Percentiles rank a stretch among this genome's conserved stretches.
Conservation (phyloP, 78 protist genomes). For the Mastigamoeba balamuthi region DNA sequence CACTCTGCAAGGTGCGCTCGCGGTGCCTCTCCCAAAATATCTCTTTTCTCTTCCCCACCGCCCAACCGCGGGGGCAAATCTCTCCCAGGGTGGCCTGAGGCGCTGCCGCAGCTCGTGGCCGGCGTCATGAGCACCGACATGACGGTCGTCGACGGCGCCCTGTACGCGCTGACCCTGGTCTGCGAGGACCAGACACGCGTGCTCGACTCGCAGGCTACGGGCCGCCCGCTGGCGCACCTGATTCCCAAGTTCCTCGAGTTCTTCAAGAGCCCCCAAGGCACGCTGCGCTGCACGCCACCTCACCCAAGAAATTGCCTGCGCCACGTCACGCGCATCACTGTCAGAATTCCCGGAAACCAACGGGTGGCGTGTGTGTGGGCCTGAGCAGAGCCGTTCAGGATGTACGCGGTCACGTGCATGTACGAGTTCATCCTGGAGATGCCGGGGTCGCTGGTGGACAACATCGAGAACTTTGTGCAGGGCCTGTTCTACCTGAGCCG, state of each 20-base stretch:
- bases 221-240: conserved; percentile 18
- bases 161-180: conserved; percentile 21
- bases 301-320: too few species aligned
- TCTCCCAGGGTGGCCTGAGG: too few species aligned
- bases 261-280: conserved; percentile 4
- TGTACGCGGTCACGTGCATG: conserved; percentile 17
- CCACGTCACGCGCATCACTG: too few species aligned
- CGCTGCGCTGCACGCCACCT: too few species aligned
- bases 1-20: too few species aligned
- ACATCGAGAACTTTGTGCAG: conserved; percentile 16
- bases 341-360: too few species aligned
- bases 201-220: conserved; percentile 6
- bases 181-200: conserved; percentile 33
- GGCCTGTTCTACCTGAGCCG: conserved; percentile 32
- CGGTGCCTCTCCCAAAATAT: too few species aligned
- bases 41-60: too few species aligned
- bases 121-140: conserved; percentile 11
- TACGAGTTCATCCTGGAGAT: conserved; percentile 6
- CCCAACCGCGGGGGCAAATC: too few species aligned
- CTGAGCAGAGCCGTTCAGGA: neutral
- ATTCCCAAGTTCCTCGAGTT: conserved; percentile 29
- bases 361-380: too few species aligned
- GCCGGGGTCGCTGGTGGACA: conserved; percentile 33
- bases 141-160: conserved; percentile 16
- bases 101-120: too few species aligned